Evolutionary conservation across 805 yeast genomes (phyloP), one percentile per base, ranked within the genome.

Genomic region (Yarrowia phangngaensis): DNA sequence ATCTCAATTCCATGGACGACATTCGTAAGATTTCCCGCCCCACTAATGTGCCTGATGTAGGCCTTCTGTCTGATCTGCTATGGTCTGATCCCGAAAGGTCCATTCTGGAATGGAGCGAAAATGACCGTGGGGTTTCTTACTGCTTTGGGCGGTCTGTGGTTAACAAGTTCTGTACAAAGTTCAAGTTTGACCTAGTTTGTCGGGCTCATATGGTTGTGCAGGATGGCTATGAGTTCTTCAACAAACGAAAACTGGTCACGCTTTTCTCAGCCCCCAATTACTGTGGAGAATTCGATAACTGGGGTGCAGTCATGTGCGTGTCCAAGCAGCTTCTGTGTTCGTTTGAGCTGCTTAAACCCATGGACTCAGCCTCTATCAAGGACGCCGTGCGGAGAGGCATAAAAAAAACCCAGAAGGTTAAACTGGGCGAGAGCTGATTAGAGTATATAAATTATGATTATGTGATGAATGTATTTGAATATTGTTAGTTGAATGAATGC

Each of bases 241-340:
- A 78, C 56, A 80, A 79, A 57, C 67, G 82, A 22, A 75, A 80
- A n/a, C 68, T 79, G 53, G 84, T 80, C 17, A 79, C 85, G 0
- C 82, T 79, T 13, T 79, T 79, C 58, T 71, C 77, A 26, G 85
- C 85, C 2, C 85, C 84, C 8, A 79, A 79, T 61, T 79, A 79
- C 60, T 79, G 84, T 58, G 84, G 85, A 12, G 85, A 79, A 60
- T 79, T 79, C 58, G 82, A 84, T 61, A 85, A 85, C 60, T 86
- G 95, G 95, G 95, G 95, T 19, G 97, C 96, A 2, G 95, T 89
- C 4, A 87, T 89, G 96, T 80, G 92, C 56, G 96, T 89, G 12
- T 78, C 84, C 53, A 94, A 86, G 54, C 95, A 88, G 57, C 70
- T 89, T 56, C 67, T 88, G 48, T 89, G 97, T 64, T 82, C 89